Evolutionary conservation across 2,329 filamentous ascomycete genomes (phyloP).

Genomic region (Pleoardoris graminearum): DNA sequence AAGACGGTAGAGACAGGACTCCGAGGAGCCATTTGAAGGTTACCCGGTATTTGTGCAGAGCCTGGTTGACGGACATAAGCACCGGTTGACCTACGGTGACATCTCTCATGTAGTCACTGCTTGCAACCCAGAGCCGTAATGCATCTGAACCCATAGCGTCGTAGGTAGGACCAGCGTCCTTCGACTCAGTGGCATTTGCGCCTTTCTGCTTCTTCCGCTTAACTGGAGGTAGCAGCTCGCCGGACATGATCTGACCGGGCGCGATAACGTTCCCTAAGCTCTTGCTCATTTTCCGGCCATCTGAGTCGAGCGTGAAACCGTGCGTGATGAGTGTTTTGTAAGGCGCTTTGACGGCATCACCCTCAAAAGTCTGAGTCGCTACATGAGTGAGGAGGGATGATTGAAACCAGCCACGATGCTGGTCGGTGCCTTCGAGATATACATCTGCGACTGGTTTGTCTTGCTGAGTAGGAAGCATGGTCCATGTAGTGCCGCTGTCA

Average conservation of each 20-base stretch:
- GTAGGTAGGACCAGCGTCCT: constrained; percentile 50
- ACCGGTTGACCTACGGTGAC: constrained; percentile 79
- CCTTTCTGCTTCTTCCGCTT: constrained; percentile 65
- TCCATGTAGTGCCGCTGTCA: constrained; percentile 96
- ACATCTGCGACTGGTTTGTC: constrained; percentile 69
- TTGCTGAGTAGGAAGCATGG: constrained; percentile 41
- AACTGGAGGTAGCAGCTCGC: constrained; percentile 71
- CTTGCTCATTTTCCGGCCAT: constrained; percentile 99
- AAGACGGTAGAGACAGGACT: constrained; percentile 51
- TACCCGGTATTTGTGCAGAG: constrained; percentile 82
- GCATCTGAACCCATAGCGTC: constrained; percentile 84
- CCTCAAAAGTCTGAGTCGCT: constrained; percentile 57
- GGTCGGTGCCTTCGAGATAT: constrained; percentile 92
- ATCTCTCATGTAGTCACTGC: constrained; percentile 88
- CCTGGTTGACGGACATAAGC: constrained; percentile 73
- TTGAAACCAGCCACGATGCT: constrained; percentile 98
- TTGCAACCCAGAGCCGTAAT: constrained; percentile 86
- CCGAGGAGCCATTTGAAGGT: constrained; percentile 91
- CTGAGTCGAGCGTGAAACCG: constrained; percentile 86
- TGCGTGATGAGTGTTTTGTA: constrained; percentile 93
- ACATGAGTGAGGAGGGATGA: constrained; percentile 89
- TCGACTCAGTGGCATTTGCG: constrained; percentile 37
- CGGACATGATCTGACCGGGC: constrained; percentile 82
- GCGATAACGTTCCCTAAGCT: constrained; percentile 87
- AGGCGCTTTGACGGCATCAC: constrained; percentile 58